Conservation (phyloP, 2,329 filamentous ascomycete species). For the Claviceps capensis region DNA sequence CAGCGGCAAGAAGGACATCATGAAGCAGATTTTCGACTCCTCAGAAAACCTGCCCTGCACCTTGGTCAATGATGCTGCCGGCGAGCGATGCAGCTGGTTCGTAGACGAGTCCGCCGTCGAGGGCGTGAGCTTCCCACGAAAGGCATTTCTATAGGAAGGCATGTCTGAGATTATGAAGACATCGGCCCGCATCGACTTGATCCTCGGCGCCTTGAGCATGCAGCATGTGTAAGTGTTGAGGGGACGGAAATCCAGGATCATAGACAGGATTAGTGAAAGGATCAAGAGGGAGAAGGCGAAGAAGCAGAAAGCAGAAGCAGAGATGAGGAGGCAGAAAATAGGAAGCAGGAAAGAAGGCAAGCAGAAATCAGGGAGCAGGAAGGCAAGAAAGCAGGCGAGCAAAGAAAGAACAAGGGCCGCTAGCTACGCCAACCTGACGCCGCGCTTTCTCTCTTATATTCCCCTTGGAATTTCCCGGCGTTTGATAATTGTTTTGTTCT, state of each 20-base stretch:
- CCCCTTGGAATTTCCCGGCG: not conserved
- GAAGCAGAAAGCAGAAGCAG: no score
- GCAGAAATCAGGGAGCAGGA: not conserved
- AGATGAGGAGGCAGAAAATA: no score
- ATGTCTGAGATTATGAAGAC: not conserved
- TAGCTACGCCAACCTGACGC: no score
- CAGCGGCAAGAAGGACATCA: conserved; percentile 73
- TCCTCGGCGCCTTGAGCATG: not conserved
- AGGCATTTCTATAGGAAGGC: conserved; percentile 39
- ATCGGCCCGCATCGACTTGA: not conserved
- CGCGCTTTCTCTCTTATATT: not conserved
- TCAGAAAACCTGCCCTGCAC: conserved; percentile 64
- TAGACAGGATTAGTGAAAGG: no score
- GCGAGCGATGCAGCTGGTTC: conserved; percentile 90
- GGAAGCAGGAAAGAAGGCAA: no score
- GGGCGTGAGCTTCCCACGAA: conserved; percentile 68
- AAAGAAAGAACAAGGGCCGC: no score
- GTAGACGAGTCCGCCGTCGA: conserved; percentile 77
- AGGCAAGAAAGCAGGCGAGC: no score
- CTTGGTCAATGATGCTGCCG: conserved; percentile 71
- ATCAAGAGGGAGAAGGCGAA: no score
- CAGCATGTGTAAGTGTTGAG: not conserved
- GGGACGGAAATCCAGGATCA: no score
- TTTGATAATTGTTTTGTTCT: not conserved
- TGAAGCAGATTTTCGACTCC: conserved; percentile 84